A percentile compares a stretch with the other conserved stretches of the same genome.
Evolutionary conservation across 495 filamentous ascomycete species (phyloP).

Genomic region (Tuber aestivum): DNA sequence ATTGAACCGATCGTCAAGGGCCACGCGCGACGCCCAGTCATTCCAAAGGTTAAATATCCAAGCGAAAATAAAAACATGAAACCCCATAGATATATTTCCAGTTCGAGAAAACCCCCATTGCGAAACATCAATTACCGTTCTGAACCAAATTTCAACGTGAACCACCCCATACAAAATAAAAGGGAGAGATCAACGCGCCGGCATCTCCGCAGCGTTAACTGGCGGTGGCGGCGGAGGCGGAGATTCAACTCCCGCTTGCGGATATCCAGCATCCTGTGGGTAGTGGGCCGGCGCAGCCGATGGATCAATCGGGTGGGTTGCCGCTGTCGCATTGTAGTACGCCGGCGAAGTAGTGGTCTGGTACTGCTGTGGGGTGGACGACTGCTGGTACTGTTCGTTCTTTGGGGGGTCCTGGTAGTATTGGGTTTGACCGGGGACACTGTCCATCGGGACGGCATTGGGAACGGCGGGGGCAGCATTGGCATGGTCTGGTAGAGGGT

Average conservation of each 20-base stretch:
- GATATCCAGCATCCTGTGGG: conserved; percentile 1
- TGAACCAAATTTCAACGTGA: neutral
- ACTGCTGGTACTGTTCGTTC: conserved; percentile 11
- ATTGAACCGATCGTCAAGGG: neutral
- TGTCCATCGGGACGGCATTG: neutral
- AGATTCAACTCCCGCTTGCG: neutral
- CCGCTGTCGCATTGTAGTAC: conserved; percentile 20
- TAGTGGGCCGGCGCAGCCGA: conserved; percentile 28
- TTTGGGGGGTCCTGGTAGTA: conserved; percentile 1
- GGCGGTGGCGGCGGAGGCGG: conserved; percentile 29
- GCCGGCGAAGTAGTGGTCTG: conserved; percentile 13
- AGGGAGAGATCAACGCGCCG: neutral
- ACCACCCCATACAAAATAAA: neutral
- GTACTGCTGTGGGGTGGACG: conserved; percentile 16
- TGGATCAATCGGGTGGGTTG: conserved; percentile 1
- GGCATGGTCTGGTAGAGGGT: conserved; percentile 1
- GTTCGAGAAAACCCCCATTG: neutral
- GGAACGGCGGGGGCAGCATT: neutral
- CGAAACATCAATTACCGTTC: neutral
- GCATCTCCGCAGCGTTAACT: conserved; percentile 20
- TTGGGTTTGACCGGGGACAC: neutral
- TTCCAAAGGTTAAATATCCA: neutral
- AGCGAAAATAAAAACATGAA: neutral
- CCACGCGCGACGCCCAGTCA: neutral
- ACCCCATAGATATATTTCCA: conserved; percentile 2